Base-by-base conservation (phyloP, 768 basidiomycete species). In the Suillus americanus region DNA sequence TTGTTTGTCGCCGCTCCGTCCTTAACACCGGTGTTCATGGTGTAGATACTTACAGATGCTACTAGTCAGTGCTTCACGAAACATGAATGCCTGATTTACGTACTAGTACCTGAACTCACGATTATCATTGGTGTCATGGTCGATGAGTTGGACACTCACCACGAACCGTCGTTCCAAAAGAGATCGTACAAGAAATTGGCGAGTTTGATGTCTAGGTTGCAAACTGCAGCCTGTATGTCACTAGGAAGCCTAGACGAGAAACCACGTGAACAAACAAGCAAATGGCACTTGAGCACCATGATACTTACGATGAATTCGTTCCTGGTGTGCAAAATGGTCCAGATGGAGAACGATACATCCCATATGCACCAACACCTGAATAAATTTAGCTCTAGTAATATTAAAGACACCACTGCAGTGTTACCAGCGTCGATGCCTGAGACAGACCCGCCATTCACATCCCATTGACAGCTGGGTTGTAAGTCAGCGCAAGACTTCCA, bases 391-490 rank as follows among this genome's bases (percentile, higher is more conserved):
- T 68, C 14, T 53, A 59, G 7, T 60, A 57, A 43, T 60, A 35
- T 33, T 62, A 60, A 23, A 23, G 45, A 38, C 3, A 25, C 20
- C 16, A 43, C 1, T 38, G 46, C 45, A 37, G 10, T 16, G 20
- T 55, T 60, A 68, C 68, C 68, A 3, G 71, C 71, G 57, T 71
- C 72, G 20, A 66, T 64, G 13, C 69, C 70, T 14, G 0, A 43
- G 10, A 53, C 9, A 14, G 64, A 43, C n/a, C 66, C 55, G 18
- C 66, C 68, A 40, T 53, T 18, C 38, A 65, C 67, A 37, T 63
- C 67, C 60, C 69, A 67, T 45, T 74, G 73, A 53, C 73, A 74
- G 60, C 73, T 74, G 20, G 14, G 38, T 40, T 40, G 30, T 28
- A 37, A 28, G 25, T 51, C 25, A 54, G 53, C 61, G 18, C 35